Evolutionary conservation across 2,329 filamentous ascomycete genomes (phyloP).

Genomic region (Paracamarosporium sp.): DNA sequence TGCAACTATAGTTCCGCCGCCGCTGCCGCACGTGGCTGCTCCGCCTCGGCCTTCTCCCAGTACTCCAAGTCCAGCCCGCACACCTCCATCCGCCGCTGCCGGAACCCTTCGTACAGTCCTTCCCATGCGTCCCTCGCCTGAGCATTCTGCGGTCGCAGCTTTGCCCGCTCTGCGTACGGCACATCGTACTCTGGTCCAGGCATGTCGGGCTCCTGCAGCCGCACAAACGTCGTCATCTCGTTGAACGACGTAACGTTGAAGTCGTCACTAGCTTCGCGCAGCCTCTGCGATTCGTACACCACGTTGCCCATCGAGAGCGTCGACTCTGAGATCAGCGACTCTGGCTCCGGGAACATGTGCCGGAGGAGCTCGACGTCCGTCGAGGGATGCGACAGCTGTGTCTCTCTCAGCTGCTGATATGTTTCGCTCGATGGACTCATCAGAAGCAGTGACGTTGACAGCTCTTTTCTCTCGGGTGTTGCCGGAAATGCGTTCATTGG

Average conservation of each 20-base stretch:
- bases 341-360: conserved; percentile 33
- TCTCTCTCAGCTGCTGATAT: conserved; percentile 38
- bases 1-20: conserved; percentile 17
- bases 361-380: conserved; percentile 45
- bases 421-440: conserved; percentile 43
- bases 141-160: conserved; percentile 52
- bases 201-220: conserved; percentile 55
- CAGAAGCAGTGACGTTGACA: conserved; percentile 47
- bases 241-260: conserved; percentile 57
- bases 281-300: conserved; percentile 41
- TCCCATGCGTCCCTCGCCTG: conserved; percentile 58
- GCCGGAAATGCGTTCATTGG: conserved; percentile 45
- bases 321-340: conserved; percentile 47
- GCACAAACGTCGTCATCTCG: conserved; percentile 53
- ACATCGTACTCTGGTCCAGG: conserved; percentile 60
- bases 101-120: conserved; percentile 57
- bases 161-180: conserved; percentile 49
- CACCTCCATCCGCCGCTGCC: conserved; percentile 58
- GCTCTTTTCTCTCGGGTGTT: conserved; percentile 33
- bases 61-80: conserved; percentile 60
- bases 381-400: conserved; percentile 29
- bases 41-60: conserved; percentile 36
- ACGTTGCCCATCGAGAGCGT: conserved; percentile 47
- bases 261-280: conserved; percentile 34
- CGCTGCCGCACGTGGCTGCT: conserved; percentile 14